These are phyloP conservation scores for Thuja plicata DNA, from an alignment of 83 land plant species.

Conservation along the genomic window DNA sequence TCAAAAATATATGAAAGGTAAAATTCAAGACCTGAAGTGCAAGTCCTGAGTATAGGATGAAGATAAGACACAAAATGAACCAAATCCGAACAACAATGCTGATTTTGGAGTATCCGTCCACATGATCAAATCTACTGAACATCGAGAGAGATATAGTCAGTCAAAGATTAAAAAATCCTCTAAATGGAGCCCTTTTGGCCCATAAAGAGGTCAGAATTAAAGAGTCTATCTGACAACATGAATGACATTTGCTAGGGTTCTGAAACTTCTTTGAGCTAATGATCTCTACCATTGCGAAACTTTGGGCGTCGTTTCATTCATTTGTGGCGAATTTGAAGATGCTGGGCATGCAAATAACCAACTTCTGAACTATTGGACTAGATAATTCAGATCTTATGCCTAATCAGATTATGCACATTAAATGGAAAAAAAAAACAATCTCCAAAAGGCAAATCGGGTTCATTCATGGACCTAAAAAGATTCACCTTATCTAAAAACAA, in stretches of 20 bases:
- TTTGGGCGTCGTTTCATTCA: not conserved
- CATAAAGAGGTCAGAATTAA: not conserved
- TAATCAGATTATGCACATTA: not conserved
- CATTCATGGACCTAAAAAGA: not conserved
- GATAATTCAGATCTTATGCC: not conserved
- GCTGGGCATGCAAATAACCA: not conserved
- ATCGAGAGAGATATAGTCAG: not conserved
- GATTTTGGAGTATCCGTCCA: constrained; percentile 74
- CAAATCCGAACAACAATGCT: constrained; percentile 63
- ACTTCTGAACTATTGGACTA: not conserved
- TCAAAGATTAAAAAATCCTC: not conserved
- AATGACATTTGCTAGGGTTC: not conserved
- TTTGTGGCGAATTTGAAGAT: not conserved
- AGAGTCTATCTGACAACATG: not conserved
- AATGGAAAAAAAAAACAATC: not conserved
- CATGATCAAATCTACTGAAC: constrained; percentile 73
- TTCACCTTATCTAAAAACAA: not conserved
- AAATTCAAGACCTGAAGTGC: constrained; percentile 48
- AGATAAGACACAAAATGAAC: constrained; percentile 57
- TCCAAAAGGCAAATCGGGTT: not conserved
- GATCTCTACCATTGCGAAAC: not conserved
- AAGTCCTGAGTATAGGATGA: constrained; percentile 60
- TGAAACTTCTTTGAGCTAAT: not conserved
- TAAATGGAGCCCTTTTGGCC: not conserved
- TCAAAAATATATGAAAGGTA: not conserved